These are phyloP conservation scores for Globisporangium cylindrosporum DNA, from an alignment of 352 stramenopile genomes.

Conservation along the genomic window DNA sequence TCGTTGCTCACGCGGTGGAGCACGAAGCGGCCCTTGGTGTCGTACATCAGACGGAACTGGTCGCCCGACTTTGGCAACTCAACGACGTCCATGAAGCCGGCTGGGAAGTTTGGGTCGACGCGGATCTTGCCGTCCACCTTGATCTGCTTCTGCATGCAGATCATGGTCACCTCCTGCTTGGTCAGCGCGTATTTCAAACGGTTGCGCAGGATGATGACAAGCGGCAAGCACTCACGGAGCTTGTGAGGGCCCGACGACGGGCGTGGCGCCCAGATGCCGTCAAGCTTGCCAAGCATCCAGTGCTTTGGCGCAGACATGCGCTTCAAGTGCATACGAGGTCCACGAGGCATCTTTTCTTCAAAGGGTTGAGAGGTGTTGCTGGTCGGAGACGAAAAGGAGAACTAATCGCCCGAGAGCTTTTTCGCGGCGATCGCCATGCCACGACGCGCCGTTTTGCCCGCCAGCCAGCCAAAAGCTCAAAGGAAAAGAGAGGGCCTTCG, in stretches of 20 bases:
- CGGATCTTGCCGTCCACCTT: slow-evolving; percentile 97
- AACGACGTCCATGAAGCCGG: slow-evolving; percentile 99
- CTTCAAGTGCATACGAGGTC: slow-evolving; percentile 87
- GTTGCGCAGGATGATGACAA: slow-evolving; percentile 98
- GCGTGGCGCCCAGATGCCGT: slow-evolving; percentile 91
- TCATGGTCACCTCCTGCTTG: slow-evolving; percentile 97
- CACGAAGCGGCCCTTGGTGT: slow-evolving; percentile 99
- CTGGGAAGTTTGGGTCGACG: slow-evolving; percentile 98
- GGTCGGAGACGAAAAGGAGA: slow-evolving; percentile 55
- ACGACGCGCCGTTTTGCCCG: neutral
- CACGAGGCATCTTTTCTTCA: slow-evolving; percentile 66
- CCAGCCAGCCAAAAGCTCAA: neutral
- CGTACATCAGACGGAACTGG: slow-evolving; percentile 97
- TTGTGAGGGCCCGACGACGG: slow-evolving; percentile 98
- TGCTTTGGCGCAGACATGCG: slow-evolving; percentile 85
- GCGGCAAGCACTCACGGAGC: slow-evolving; percentile 96
- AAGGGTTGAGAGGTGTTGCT: slow-evolving; percentile 20
- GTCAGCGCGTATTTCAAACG: slow-evolving; percentile 99
- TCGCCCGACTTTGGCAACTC: slow-evolving; percentile 96
- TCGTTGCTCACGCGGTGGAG: slow-evolving; percentile 95
- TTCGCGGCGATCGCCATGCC: too few species aligned
- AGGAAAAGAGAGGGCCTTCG: neutral
- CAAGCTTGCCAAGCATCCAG: slow-evolving; percentile 90
- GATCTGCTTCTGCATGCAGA: slow-evolving; percentile 99
- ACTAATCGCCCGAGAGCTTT: slow-evolving; percentile 22